phyloP scores from a whole-genome alignment of 345 rosid genomes.

The Lepidium aucheri region DNA sequence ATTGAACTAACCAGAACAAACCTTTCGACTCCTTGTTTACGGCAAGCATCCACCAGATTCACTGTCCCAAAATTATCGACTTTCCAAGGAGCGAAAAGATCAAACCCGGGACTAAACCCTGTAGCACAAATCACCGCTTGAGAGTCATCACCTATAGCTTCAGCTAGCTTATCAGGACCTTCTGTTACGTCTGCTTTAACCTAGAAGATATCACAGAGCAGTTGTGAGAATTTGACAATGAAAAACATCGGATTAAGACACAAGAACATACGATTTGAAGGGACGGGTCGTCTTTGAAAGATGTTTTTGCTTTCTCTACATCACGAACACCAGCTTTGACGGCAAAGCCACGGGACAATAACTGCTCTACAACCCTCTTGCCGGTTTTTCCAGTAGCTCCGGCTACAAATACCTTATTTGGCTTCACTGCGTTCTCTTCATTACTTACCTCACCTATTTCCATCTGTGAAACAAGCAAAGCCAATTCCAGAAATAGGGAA shows the following conservation, averaged over 20 bases:
- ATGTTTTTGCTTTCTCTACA: conserved; percentile 55
- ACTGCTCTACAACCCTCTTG: conserved; percentile 72
- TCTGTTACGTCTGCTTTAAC: conserved; percentile 86
- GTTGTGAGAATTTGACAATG: background rate
- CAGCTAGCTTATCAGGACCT: conserved; percentile 70
- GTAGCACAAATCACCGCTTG: conserved; percentile 85
- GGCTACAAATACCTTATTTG: conserved; percentile 70
- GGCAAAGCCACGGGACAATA: conserved; percentile 68
- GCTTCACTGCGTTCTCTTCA: conserved; percentile 13
- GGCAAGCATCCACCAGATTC: conserved; percentile 82
- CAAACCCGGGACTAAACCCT: conserved; percentile 75
- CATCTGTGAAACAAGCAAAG: conserved; percentile 38
- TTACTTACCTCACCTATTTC: conserved; percentile 40
- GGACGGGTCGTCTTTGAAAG: conserved; percentile 47
- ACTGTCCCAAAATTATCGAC: conserved; percentile 81
- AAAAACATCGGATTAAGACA: background rate
- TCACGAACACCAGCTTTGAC: conserved; percentile 90
- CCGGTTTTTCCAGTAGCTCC: conserved; percentile 90
- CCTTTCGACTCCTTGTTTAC: conserved; percentile 48
- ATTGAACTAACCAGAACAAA: conserved; percentile 82
- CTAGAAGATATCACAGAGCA: conserved; percentile 27
- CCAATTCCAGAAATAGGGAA: background rate
- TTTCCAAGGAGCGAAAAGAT: conserved; percentile 86
- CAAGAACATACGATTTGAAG: conserved; percentile 59
- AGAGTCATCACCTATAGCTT: conserved; percentile 74